Evolutionary conservation across 2,329 filamentous ascomycete genomes (phyloP), one percentile per base, ranked within the genome.

Genomic region (Coniosporium tulheliwenetii): DNA sequence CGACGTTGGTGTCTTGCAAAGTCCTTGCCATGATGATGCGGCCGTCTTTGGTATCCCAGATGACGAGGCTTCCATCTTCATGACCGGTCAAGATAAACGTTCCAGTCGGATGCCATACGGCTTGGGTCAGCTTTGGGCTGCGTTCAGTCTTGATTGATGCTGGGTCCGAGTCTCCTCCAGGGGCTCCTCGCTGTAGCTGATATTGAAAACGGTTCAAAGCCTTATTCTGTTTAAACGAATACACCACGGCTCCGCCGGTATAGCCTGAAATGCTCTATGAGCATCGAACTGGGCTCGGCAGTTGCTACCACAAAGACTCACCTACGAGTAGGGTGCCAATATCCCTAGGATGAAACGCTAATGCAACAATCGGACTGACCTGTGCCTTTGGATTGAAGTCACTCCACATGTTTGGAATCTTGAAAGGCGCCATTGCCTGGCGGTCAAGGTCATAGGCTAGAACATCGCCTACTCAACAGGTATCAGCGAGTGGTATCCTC

Each of bases 11-110:
- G 42, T 85, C 76, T 41, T 79, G 75, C 30, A 95, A 60, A 0
- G 84, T 94, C 50, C 91, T 71, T 3, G 89, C 87, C 67, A 85
- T 77, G 5, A 98, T 64, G 32, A 93, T 66, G 42, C 83, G 77
- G 7, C 85, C 85, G 54, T 96, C 89, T 52, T 86, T 93, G 1
- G 81, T 68, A 58, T 98, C 91, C 87, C 89, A 98, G 49, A 96
- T 81, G 0, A 93, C 89, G 37, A 98, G 65, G 50, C 85, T 94
- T 30, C 82, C 81, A 56, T 98, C 91, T 42, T 94, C 86, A 54
- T 95, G 83, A 1, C 79, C 83, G 0, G 85, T 93, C 48, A 91
- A 57, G 32, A 95, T 65, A 52, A 94, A 94, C 0, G 85, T 93
- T 0, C 87, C 91, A 1, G 85, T 93, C 0, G 91, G 91, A 62